phyloP scores from a whole-genome alignment of 2,329 filamentous ascomycete species.

The Ampelomyces quisqualis region DNA sequence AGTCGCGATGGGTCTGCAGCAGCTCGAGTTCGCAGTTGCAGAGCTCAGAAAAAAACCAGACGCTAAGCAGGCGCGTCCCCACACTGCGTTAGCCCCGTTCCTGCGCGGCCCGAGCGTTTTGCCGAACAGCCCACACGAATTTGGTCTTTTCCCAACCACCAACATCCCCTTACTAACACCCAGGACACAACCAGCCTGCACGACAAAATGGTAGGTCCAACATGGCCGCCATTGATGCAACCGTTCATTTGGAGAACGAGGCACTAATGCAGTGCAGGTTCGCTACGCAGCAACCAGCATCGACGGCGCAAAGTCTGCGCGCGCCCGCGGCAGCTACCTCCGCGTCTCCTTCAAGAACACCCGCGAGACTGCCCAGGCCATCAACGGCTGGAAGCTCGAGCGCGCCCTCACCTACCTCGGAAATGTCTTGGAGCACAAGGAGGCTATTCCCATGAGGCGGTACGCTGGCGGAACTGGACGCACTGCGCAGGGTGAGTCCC shows the following conservation, averaged over 20 bases:
- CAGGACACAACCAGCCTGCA: slow-evolving; percentile 30
- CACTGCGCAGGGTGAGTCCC: slow-evolving; percentile 89
- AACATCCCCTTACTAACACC: slow-evolving; percentile 35
- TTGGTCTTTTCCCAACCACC: slow-evolving; percentile 22
- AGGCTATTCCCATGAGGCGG: slow-evolving; percentile 97
- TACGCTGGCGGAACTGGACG: slow-evolving; percentile 95
- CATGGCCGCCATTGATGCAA: slow-evolving; percentile 12
- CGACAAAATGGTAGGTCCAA: slow-evolving; percentile 47
- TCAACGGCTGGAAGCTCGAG: slow-evolving; percentile 98
- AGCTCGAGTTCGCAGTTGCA: slow-evolving; percentile 14
- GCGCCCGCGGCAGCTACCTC: slow-evolving; percentile 97
- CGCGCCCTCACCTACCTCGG: slow-evolving; percentile 95
- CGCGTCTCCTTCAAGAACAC: slow-evolving; percentile 99
- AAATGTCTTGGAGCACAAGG: slow-evolving; percentile 95
- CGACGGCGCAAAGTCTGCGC: slow-evolving; percentile 67
- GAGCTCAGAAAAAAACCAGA: slow-evolving; percentile 15
- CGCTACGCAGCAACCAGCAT: slow-evolving; percentile 43
- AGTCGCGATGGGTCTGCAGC: slow-evolving; percentile 17
- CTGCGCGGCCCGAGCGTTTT: slow-evolving; percentile 19
- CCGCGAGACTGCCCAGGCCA: slow-evolving; percentile 97
- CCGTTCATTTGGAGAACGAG: slow-evolving; percentile 15
- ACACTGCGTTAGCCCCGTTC: neutral
- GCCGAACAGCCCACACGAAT: slow-evolving; percentile 31
- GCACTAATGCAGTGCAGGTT: slow-evolving; percentile 38
- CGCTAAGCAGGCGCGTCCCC: slow-evolving; percentile 4